phyloP scores from a whole-genome alignment of 371 early-diverging fungal genomes.

The Rhizopus arrhizus region DNA sequence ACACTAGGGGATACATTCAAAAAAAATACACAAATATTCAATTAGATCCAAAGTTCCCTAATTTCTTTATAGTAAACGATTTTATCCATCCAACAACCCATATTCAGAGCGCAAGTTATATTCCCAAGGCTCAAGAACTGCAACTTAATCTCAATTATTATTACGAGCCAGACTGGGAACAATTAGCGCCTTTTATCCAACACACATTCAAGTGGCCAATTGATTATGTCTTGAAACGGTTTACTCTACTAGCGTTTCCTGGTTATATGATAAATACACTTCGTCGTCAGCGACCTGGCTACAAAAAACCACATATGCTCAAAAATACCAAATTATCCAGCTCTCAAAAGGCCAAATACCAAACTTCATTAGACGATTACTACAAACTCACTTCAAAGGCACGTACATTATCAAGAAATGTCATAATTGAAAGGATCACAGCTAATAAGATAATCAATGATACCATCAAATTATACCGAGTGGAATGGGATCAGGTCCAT shows the following conservation, averaged over 20 bases:
- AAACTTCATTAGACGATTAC: slow-evolving; percentile 6
- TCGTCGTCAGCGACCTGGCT: not conserved
- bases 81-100: slow-evolving; percentile 25
- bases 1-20: slow-evolving; percentile 8
- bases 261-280: slow-evolving; percentile 21
- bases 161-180: slow-evolving; percentile 23
- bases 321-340: not conserved
- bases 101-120: slow-evolving; percentile 4
- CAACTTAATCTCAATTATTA: not conserved
- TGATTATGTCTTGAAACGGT: slow-evolving; percentile 11
- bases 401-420: not conserved
- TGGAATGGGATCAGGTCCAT: slow-evolving; percentile 15
- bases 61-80: slow-evolving; percentile 18
- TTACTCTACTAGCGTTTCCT: slow-evolving; percentile 20
- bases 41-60: slow-evolving; percentile 23
- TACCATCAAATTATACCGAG: slow-evolving; percentile 13
- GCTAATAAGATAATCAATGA: not conserved
- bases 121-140: slow-evolving; percentile 5
- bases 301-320: not conserved
- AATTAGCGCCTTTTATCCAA: slow-evolving; percentile 18
- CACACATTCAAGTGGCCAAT: slow-evolving; percentile 18
- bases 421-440: not conserved
- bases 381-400: not conserved
- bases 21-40: slow-evolving; percentile 10
- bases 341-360: not conserved